Evolutionary conservation across 306 rosid genomes (phyloP).

Genomic region (Delonix regia): DNA sequence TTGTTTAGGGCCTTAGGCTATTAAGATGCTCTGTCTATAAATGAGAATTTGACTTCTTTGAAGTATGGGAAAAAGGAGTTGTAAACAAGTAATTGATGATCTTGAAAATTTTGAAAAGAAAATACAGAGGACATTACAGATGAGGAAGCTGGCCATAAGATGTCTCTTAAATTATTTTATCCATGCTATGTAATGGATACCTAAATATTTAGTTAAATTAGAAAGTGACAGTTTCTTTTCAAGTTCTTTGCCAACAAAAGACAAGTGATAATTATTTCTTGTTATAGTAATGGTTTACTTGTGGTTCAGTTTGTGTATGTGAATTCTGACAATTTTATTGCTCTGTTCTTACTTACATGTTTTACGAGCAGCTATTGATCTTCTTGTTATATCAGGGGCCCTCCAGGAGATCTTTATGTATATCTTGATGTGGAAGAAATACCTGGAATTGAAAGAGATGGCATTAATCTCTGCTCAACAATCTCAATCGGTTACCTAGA

Average conservation of each 20-base stretch:
- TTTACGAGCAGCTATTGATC: conserved; percentile 37
- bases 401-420: conserved; percentile 93
- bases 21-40: background rate
- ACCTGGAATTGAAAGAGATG: conserved; percentile 91
- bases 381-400: conserved; percentile 72
- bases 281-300: conserved; percentile 24
- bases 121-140: conserved; percentile 24
- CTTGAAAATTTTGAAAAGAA: background rate
- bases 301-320: background rate
- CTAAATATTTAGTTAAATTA: background rate
- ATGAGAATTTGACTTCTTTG: conserved; percentile 10
- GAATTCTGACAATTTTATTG: conserved; percentile 25
- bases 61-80: conserved; percentile 16
- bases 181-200: background rate
- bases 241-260: conserved; percentile 3
- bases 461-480: conserved; percentile 78
- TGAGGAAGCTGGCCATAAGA: background rate
- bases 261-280: conserved; percentile 11
- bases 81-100: conserved; percentile 13
- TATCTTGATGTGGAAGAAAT: conserved; percentile 83
- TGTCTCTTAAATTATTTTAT: conserved; percentile 24
- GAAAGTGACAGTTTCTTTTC: conserved; percentile 30
- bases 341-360: conserved; percentile 26
- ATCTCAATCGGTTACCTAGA: conserved; percentile 77
- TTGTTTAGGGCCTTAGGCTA: background rate